These are phyloP conservation scores for Kurtzmaniella natalensis DNA, from an alignment of 1,139 yeast genomes.

Conservation along the genomic window DNA sequence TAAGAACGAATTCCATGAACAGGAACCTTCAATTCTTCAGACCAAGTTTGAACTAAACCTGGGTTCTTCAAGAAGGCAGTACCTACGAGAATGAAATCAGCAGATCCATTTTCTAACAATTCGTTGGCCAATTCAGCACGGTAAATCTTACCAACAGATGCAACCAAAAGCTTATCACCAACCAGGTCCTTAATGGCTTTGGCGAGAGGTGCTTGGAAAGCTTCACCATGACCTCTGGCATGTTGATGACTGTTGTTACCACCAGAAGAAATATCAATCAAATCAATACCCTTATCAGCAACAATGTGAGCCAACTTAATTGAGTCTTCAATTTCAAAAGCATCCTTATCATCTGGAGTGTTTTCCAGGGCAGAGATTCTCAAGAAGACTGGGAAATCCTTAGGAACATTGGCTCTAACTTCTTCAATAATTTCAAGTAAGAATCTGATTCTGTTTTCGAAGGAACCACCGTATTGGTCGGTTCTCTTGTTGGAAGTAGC, in stretches of 20 bases:
- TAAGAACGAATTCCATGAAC: constrained; percentile 16
- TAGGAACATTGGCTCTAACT: constrained; percentile 27
- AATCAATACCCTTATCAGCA: constrained; percentile 43
- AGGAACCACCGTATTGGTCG: constrained; percentile 62
- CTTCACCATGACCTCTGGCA: constrained; percentile 18
- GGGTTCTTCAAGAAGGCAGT: constrained; percentile 44
- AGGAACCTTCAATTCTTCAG: constrained; percentile 42
- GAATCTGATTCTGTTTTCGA: constrained; percentile 35
- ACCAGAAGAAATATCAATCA: constrained; percentile 53
- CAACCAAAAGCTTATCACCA: constrained; percentile 38
- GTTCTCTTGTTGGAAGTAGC: constrained; percentile 50
- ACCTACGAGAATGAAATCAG: constrained; percentile 49
- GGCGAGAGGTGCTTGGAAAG: constrained; percentile 37
- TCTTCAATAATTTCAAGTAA: constrained; percentile 31
- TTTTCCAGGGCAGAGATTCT: constrained; percentile 43
- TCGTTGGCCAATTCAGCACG: constrained; percentile 31
- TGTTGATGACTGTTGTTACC: constrained; percentile 39
- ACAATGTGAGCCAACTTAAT: constrained; percentile 36
- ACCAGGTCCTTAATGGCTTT: constrained; percentile 38
- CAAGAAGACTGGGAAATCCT: constrained; percentile 36
- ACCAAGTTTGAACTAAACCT: constrained; percentile 45
- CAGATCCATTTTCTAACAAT: constrained; percentile 35
- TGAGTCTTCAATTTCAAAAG: constrained; percentile 48
- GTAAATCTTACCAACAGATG: constrained; percentile 45
- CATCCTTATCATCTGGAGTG: constrained; percentile 25